Percentiles rank a stretch among this genome's conserved stretches.
phyloP scores from a whole-genome alignment of 1,139 yeast genomes.

The Scheffersomyces parashehatae region DNA sequence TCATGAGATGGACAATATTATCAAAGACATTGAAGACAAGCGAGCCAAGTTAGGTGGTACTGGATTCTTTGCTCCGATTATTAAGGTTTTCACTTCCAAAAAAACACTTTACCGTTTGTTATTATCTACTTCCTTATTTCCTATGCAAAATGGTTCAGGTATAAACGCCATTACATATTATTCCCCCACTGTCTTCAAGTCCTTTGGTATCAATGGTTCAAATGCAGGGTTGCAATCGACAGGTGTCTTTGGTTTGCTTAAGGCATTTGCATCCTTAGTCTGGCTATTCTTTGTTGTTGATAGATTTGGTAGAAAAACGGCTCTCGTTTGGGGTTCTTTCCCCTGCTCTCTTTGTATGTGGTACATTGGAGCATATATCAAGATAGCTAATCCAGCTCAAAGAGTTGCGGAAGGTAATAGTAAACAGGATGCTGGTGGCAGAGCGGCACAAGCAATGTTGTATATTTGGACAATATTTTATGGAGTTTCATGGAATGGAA shows the following conservation, averaged over 20 bases:
- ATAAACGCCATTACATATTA: conserved; percentile 37
- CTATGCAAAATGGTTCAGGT: conserved; percentile 36
- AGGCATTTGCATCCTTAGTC: conserved; percentile 42
- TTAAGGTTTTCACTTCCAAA: conserved; percentile 20
- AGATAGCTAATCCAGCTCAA: conserved; percentile 37
- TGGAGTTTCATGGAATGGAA: conserved; percentile 49
- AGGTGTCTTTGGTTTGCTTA: conserved; percentile 58
- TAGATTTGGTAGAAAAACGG: conserved; percentile 46
- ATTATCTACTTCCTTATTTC: conserved; percentile 28
- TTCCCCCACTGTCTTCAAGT: conserved; percentile 33
- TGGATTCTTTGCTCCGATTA: conserved; percentile 30
- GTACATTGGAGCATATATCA: conserved; percentile 51
- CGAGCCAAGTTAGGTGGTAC: conserved; percentile 17
- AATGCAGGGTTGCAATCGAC: conserved; percentile 54
- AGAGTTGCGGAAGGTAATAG: conserved; percentile 27
- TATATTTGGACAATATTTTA: conserved; percentile 48
- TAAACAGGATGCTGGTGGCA: conserved; percentile 37
- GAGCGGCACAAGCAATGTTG: conserved; percentile 49
- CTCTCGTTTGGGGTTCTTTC: conserved; percentile 40
- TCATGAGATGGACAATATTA: conserved; percentile 25
- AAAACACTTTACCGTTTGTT: conserved; percentile 26
- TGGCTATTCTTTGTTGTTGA: conserved; percentile 51
- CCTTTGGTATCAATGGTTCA: conserved; percentile 30
- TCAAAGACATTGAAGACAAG: conserved; percentile 22
- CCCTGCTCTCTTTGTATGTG: conserved; percentile 52